A percentile compares a stretch with the other conserved stretches of the same genome.
These are phyloP conservation scores for Serpula lacrymans DNA, from an alignment of 768 basidiomycete genomes.

Conservation along the genomic window DNA sequence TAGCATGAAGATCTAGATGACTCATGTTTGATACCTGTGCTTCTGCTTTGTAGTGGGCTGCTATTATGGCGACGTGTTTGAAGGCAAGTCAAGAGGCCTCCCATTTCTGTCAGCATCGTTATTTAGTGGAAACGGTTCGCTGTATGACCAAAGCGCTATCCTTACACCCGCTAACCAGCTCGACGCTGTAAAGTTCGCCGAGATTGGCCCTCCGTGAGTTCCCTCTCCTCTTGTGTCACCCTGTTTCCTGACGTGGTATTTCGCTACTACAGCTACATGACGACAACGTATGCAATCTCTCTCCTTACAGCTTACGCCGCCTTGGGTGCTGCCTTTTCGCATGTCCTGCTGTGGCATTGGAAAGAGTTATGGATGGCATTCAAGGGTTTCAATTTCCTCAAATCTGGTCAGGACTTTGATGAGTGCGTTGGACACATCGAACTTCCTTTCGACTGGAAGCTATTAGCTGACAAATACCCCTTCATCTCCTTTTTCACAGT, in stretches of 20 bases:
- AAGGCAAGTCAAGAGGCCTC: conserved; percentile 34
- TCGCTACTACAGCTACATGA: conserved; percentile 10
- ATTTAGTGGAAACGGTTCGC: conserved; percentile 26
- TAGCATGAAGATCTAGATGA: conserved; percentile 15
- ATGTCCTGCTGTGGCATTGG: conserved; percentile 52
- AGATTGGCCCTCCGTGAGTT: conserved; percentile 11
- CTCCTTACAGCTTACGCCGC: conserved; percentile 9
- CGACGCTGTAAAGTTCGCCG: conserved; percentile 8
- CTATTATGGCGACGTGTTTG: conserved; percentile 41
- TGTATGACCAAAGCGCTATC: conserved; percentile 11
- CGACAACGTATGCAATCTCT: conserved; percentile 13
- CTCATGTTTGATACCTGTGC: conserved; percentile 1
- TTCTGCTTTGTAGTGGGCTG: conserved; percentile 6
- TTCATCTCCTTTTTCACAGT: not conserved
- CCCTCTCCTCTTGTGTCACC: too few relatives aligned
- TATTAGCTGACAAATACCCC: not conserved
- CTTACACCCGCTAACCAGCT: conserved; percentile 8
- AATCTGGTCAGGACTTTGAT: conserved; percentile 8
- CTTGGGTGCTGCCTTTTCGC: conserved; percentile 36
- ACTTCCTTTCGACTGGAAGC: not conserved
- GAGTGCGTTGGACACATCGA: not conserved
- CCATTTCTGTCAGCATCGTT: conserved; percentile 47
- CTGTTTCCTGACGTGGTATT: too few relatives aligned
- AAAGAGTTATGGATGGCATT: conserved; percentile 31
- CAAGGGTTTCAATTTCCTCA: conserved; percentile 24